A percentile compares a stretch with the other conserved stretches of the same genome.
Conservation (phyloP, 805 yeast genomes). For the Saturnispora bothae region DNA sequence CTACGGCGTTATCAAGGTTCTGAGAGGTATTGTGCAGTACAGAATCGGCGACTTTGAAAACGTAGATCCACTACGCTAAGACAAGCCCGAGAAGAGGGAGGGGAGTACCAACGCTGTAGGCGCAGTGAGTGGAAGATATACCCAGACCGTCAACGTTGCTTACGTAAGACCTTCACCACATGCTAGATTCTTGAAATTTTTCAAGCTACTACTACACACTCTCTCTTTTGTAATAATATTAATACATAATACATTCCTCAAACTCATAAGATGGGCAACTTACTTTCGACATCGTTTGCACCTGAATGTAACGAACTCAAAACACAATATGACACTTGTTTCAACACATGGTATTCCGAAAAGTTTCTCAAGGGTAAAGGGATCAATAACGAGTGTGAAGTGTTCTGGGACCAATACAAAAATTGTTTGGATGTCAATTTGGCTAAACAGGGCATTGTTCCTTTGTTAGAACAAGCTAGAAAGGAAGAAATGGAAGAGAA, state of each 20-base stretch:
- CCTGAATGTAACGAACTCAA: slow-evolving; percentile 91
- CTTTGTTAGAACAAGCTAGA: slow-evolving; percentile 79
- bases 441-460: slow-evolving; percentile 64
- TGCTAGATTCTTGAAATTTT: no score
- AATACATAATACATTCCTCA: no score
- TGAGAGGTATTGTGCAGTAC: slow-evolving; percentile 52
- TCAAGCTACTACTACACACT: no score
- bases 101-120: no score
- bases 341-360: slow-evolving; percentile 91
- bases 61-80: no score
- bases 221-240: no score
- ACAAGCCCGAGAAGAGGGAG: no score
- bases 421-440: slow-evolving; percentile 72
- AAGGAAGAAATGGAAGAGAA: slow-evolving; percentile 81
- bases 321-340: slow-evolving; percentile 82
- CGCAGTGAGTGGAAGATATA: no score
- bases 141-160: no score
- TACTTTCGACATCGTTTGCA: slow-evolving; percentile 83
- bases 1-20: slow-evolving; percentile 49
- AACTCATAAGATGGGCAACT: slow-evolving; percentile 54
- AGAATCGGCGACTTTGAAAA: slow-evolving; percentile 25
- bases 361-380: slow-evolving; percentile 57
- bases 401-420: slow-evolving; percentile 78
- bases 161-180: no score
- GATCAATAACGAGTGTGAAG: slow-evolving; percentile 78